Base-by-base conservation (phyloP, 2,329 filamentous ascomycete species). In the Colletotrichum sublineola region DNA sequence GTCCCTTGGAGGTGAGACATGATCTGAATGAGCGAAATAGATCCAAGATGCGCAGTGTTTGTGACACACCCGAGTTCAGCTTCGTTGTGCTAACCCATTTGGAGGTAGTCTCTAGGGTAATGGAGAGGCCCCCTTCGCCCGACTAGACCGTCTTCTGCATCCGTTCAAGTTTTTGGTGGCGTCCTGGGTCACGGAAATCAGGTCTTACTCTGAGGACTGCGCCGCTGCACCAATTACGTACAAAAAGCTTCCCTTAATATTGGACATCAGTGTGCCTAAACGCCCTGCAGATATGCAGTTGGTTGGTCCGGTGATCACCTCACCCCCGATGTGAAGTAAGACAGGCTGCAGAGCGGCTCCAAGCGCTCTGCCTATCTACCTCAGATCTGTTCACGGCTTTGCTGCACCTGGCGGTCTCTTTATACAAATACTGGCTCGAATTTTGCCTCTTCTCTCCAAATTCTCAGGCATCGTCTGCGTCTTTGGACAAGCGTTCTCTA, bases 111-210 rank as follows among this genome's bases (percentile, higher is more conserved):
- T 24, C 1, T 6, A 3, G 9, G 24, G 11, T 50, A 20, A 14
- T 64, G 48, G 55, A 61, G 46, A 60, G 60, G 57, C 14, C 20
- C 11, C 46, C 18, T 64, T 72, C 69, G 66, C 69, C 69, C 69
- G 69, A 69, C 40, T 56, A 55, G 56, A 69, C 36, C 31, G 53
- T 15, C 31, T 24, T 52, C 24, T 36, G 29, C 52, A 6, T 44
- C 33, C 15, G 15, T 36, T 20, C 58, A 72, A 69, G 69, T 60
- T 69, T 46, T 58, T 50, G n/a, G 38, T 40, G 66, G 58, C 69
- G 67, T 40, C 31, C 31, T 46, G 15, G n/a, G 55, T 55, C 44
- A 31, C 31, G 38, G 40, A 48, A 31, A 44, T 55, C 38, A 55
- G 29, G 20, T 55, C 33, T 53, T 48, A 44, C 18, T 33, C 8